Conservation (phyloP, 108 stramenopile species). For the Nitzschia putrida region DNA sequence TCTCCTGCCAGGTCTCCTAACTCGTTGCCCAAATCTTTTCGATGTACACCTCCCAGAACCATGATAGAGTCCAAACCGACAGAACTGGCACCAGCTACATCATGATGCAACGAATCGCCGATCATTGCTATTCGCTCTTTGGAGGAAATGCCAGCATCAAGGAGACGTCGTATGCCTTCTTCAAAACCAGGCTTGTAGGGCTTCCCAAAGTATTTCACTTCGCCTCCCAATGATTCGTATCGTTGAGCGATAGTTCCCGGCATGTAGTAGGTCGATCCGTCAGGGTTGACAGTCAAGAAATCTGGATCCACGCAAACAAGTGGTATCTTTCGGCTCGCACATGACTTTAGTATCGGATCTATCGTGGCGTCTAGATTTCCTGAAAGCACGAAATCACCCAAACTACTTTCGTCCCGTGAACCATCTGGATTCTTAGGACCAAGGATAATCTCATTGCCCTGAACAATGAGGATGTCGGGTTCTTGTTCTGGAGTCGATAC, state of each 20-base stretch:
- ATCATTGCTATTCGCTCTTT: conserved; percentile 58
- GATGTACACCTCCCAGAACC: conserved; percentile 75
- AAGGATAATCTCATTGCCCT: conserved; percentile 5
- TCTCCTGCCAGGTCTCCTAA: not conserved
- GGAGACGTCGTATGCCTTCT: conserved; percentile 31
- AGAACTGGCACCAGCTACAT: conserved; percentile 78
- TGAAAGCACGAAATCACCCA: conserved; percentile 1
- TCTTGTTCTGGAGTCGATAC: not conserved
- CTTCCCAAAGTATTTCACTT: conserved; percentile 68
- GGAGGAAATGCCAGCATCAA: not conserved
- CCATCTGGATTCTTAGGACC: not conserved
- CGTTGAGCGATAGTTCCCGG: conserved; percentile 71
- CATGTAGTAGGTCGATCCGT: conserved; percentile 65
- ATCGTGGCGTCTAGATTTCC: not conserved
- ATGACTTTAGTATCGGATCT: not conserved
- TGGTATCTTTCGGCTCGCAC: not conserved
- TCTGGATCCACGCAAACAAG: conserved; percentile 4
- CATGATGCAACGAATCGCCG: conserved; percentile 90
- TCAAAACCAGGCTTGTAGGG: conserved; percentile 67
- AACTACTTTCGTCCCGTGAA: not conserved
- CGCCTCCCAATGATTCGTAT: conserved; percentile 61
- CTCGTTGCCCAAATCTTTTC: conserved; percentile 46
- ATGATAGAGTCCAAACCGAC: conserved; percentile 68
- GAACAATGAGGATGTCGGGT: conserved; percentile 4
- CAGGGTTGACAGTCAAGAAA: conserved; percentile 53